Conservation (phyloP, 306 rosid species). For the Pterocarpus macrocarpus region DNA sequence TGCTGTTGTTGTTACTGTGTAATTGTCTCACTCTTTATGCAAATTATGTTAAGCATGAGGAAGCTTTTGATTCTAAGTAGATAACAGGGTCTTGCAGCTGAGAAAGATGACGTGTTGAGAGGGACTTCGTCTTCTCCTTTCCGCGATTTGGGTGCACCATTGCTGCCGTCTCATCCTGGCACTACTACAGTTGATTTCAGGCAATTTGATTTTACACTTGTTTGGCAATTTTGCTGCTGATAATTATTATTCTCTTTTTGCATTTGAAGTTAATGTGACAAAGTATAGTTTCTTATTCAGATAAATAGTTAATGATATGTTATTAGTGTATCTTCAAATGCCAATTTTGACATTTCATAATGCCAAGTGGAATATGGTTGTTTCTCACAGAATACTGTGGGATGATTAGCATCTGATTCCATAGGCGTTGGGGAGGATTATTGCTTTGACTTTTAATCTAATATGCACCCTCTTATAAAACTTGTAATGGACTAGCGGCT, state of each 20-base stretch:
- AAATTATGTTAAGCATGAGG: conserved; percentile 39
- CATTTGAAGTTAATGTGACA: conserved; percentile 17
- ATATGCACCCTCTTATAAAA: neutral
- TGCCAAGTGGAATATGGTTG: neutral
- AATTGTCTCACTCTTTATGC: conserved; percentile 26
- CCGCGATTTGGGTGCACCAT: conserved; percentile 58
- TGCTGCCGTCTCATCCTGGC: conserved; percentile 50
- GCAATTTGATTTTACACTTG: conserved; percentile 38
- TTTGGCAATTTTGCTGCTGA: conserved; percentile 1
- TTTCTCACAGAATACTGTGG: neutral
- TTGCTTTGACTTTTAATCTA: conserved; percentile 29
- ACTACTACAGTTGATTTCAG: conserved; percentile 74
- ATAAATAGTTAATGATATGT: conserved; percentile 4
- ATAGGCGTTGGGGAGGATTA: conserved; percentile 2
- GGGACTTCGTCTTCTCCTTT: conserved; percentile 62
- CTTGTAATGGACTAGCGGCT: neutral
- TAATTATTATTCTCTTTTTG: neutral
- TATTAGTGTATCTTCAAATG: neutral
- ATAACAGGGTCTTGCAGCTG: conserved; percentile 93
- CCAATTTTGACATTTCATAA: neutral
- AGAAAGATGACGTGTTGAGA: conserved; percentile 66
- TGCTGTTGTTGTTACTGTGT: neutral
- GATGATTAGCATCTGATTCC: conserved; percentile 33
- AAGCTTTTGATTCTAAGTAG: conserved; percentile 57
- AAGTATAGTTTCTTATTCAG: neutral